Evolutionary conservation across 2,329 filamentous ascomycete genomes (phyloP), one percentile per base, ranked within the genome.

Genomic region (Domatiomyces catenatus): DNA sequence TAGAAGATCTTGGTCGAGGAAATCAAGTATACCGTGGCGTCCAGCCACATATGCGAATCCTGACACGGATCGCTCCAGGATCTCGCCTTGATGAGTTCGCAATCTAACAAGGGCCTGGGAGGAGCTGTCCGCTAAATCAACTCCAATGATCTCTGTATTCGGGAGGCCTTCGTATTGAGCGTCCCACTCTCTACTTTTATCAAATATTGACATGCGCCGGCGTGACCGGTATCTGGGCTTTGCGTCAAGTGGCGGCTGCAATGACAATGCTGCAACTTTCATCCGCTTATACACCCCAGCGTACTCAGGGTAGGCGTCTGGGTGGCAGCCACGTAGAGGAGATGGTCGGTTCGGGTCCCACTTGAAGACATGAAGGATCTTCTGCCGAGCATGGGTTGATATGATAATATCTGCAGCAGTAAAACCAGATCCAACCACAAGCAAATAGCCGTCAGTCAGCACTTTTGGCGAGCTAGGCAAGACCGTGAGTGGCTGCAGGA

Each of bases 241-340:
- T 39, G 32, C 15, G 22, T 49, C 54, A 42, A 58, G 52, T 4
- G 42, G 45, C 3, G 56, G 20, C 24, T 54, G 47, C 32, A 56
- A 56, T 18, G 60, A 54, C 24, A 65, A 51, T 2, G 65, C 66
- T 17, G 75, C 72, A 7, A 72, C 66, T 61, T 78, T 80, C 77
- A 81, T 80, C 43, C 75, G 66, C 12, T 75, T 69, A 56, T 81
- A 80, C 1, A 81, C 68, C 7, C 72, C 70, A 0, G 77, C 76
- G 59, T 81, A 81, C 54, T 80, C 77, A 0, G 77, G 77, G 58
- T 81, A 81, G 26, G 76, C 77, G 44, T 75, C 71, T 46, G 76
- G 73, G 58, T 81, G 77, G 52, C 77, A 80, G 39, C 72, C 71
- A 18, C 73, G 72, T 10, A 81, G 63, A 1, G 77, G 77, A 0